Percentiles rank a stretch among this genome's conserved stretches.
phyloP scores from a whole-genome alignment of 495 filamentous ascomycete species.

The Neurospora sp. region DNA sequence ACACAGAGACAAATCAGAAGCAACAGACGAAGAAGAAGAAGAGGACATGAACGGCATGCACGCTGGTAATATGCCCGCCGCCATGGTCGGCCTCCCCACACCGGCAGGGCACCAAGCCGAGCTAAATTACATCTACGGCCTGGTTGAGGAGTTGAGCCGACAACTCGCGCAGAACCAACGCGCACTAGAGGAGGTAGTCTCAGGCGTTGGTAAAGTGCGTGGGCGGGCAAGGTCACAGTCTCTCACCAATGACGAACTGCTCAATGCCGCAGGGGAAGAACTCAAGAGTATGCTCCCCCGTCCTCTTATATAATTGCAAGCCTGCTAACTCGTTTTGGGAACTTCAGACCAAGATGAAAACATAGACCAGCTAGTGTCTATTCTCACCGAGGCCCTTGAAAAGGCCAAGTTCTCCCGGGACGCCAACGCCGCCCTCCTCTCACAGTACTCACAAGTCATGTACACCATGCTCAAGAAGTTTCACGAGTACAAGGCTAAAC shows the following conservation, averaged over 20 bases:
- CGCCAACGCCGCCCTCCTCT: slow-evolving; percentile 41
- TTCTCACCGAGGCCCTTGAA: slow-evolving; percentile 42
- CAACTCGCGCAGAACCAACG: slow-evolving; percentile 69
- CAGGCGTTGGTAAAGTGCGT: slow-evolving; percentile 46
- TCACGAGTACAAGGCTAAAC: slow-evolving; percentile 43
- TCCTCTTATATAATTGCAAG: neutral
- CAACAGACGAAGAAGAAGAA: slow-evolving; percentile 19
- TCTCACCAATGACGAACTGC: slow-evolving; percentile 41
- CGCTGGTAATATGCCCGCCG: slow-evolving; percentile 34
- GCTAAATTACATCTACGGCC: slow-evolving; percentile 71
- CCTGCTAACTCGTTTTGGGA: neutral
- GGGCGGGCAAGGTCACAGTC: slow-evolving; percentile 34
- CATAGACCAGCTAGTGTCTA: slow-evolving; percentile 40
- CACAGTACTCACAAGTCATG: slow-evolving; percentile 36
- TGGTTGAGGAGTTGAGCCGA: slow-evolving; percentile 71
- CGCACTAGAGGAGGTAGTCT: slow-evolving; percentile 62
- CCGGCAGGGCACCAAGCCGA: slow-evolving; percentile 81
- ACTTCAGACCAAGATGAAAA: slow-evolving; percentile 36
- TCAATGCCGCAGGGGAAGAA: slow-evolving; percentile 36
- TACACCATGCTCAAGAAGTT: slow-evolving; percentile 41
- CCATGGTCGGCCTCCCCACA: slow-evolving; percentile 48
- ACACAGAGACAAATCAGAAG: slow-evolving; percentile 1
- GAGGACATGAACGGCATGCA: slow-evolving; percentile 50
- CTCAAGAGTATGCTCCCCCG: slow-evolving; percentile 30
- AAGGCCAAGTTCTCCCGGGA: slow-evolving; percentile 39